Conservation (phyloP, 2,329 filamentous ascomycete genomes). For the Aspergillus ustus region DNA sequence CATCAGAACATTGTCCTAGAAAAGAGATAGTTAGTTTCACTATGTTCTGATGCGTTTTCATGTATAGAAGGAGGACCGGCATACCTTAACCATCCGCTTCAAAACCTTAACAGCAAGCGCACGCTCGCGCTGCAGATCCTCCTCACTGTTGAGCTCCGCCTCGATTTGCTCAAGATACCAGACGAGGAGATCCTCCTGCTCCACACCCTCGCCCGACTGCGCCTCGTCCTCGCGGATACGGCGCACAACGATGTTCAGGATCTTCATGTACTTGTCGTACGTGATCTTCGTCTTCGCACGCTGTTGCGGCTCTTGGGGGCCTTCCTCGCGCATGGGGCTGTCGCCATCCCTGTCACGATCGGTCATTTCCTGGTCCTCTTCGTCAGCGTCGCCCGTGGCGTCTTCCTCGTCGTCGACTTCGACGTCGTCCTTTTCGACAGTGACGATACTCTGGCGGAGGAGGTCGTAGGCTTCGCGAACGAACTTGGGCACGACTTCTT, state of each 20-base stretch:
- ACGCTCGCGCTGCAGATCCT: conserved; percentile 78
- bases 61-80: conserved; percentile 28
- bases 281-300: conserved; percentile 82
- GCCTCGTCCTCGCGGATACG: conserved; percentile 83
- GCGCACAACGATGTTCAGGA: conserved; percentile 83
- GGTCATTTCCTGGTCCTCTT: conserved; percentile 57
- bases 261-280: conserved; percentile 91
- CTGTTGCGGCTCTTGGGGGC: conserved; percentile 39
- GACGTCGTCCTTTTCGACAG: conserved; percentile 95
- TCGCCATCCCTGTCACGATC: conserved; percentile 54
- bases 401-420: conserved; percentile 83
- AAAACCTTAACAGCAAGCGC: conserved; percentile 80
- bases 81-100: conserved; percentile 93
- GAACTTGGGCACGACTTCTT: conserved; percentile 82
- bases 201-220: conserved; percentile 77
- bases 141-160: conserved; percentile 76
- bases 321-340: conserved; percentile 57
- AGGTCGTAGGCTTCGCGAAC: conserved; percentile 92
- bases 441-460: conserved; percentile 92
- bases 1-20: conserved; percentile 64
- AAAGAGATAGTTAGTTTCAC: conserved; percentile 7
- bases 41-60: not conserved
- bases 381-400: conserved; percentile 50
- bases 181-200: conserved; percentile 76
- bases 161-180: conserved; percentile 96